Conservation (phyloP, 225 moss, liverwort and hornwort genomes). For the Bryoerythrophyllum caledonicum region DNA sequence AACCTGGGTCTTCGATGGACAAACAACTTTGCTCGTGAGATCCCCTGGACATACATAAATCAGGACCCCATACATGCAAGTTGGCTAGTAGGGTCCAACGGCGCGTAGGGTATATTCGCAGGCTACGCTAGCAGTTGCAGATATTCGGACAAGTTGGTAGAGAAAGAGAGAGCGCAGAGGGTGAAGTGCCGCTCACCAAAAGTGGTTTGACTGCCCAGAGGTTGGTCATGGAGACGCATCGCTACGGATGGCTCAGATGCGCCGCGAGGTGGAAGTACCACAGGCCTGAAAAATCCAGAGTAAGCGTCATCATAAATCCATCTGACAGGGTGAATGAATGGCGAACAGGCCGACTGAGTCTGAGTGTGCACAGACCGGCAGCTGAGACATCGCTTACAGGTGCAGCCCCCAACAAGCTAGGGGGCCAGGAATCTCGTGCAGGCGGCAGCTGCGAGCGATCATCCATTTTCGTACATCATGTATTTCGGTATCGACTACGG, state of each 20-base stretch:
- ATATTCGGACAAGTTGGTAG: too few species aligned
- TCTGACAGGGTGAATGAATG: constrained; percentile 7
- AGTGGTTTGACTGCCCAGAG: constrained; percentile 27
- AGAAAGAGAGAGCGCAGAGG: too few species aligned
- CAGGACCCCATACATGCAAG: constrained; percentile 21
- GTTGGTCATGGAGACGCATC: not conserved
- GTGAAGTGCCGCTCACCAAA: not conserved
- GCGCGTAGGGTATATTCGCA: not conserved
- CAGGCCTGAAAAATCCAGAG: not conserved
- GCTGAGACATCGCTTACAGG: constrained; percentile 21
- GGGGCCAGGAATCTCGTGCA: constrained; percentile 13
- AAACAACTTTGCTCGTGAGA: constrained; percentile 25
- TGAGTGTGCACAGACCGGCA: not conserved
- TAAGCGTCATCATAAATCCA: constrained; percentile 4
- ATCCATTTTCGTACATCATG: not conserved
- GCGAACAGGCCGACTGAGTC: not conserved
- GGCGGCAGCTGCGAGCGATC: constrained; percentile 21
- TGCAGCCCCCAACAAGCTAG: constrained; percentile 16
- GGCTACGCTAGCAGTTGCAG: too few species aligned
- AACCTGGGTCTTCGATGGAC: constrained; percentile 7
- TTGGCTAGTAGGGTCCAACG: too few species aligned
- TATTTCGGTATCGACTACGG: not conserved
- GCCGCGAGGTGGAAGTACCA: not conserved
- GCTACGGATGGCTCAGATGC: constrained; percentile 15
- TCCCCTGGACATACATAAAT: not conserved